Evolutionary conservation across 2,329 filamentous ascomycete genomes (phyloP), one percentile per base, ranked within the genome.

Genomic region (Diaporthe ilicicola): DNA sequence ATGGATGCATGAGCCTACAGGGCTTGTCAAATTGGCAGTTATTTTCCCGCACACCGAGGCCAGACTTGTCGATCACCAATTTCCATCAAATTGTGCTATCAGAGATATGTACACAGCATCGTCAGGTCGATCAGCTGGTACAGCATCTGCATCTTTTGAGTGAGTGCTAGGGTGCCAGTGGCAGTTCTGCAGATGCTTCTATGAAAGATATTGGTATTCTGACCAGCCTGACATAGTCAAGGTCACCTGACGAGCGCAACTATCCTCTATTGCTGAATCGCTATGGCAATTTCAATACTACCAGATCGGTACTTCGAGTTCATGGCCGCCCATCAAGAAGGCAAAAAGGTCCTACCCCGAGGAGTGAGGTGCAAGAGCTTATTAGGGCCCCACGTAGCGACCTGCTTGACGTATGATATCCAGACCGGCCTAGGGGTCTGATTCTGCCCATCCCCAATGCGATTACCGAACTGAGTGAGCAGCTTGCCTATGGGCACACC

Each of bases 1-100:
- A 96, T 97, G 92, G 96, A 98, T 83, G 93, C 94, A 81, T 96
- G 87, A 80, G 67, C 77, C n/a, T n/a, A 59, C 22, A 7, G 42
- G 13, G 24, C 53, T 37, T 13, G 29, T 27, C 17, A 6, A 15
- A 13, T 8, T 29, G 7, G 29, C 29, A 24, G 19, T 6, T 13
- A n/a, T 13, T 12, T 29, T 64, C 44, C 29, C 39, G 19, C 51
- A n/a, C 13, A 24, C n/a, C 19, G n/a, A n/a, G 13, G 13, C 10
- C n/a, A 24, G 32, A 34, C 32, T 5, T 34, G 32, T 9, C 4
- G 32, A 5, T 34, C 32, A 34, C 32, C 4, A 34, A 4, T 34
- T 34, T 34, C 32, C 9, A 34, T 34, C 32, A 34, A 34, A 34
- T 34, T 9, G 2, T 27, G n/a, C 13, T 37, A 34, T 12, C 7